These are phyloP conservation scores for Phialocephala subalpina DNA, from an alignment of 2,329 filamentous ascomycete genomes.

Conservation along the genomic window DNA sequence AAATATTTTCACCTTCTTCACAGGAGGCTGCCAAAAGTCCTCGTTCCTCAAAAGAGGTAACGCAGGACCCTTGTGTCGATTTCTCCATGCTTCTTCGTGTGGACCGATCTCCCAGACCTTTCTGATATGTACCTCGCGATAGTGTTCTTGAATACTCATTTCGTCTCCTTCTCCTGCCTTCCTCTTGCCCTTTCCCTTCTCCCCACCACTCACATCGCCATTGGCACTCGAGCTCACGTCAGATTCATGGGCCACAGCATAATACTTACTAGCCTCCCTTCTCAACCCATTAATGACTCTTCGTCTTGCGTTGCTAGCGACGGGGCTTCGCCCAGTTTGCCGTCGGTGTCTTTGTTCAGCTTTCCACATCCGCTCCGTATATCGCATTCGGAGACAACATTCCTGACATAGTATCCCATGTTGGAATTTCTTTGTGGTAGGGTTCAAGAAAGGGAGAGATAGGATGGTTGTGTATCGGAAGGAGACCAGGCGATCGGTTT, in stretches of 20 bases:
- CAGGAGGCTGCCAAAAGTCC: conserved; percentile 4
- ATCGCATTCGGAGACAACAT: conserved; percentile 24
- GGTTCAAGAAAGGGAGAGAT: conserved; percentile 18
- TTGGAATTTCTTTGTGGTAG: conserved; percentile 10
- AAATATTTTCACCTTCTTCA: not conserved
- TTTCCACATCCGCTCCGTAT: conserved; percentile 19
- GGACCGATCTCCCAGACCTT: not conserved
- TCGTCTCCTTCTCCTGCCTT: not conserved
- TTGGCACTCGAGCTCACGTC: too few species aligned
- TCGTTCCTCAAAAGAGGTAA: not conserved
- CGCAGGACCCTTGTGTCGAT: not conserved
- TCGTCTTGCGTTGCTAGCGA: conserved; percentile 10
- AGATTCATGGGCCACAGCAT: not conserved
- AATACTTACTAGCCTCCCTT: conserved; percentile 12
- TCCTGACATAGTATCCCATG: conserved; percentile 18
- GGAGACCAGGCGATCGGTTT: not conserved
- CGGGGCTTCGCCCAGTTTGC: not conserved
- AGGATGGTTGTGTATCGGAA: conserved; percentile 21
- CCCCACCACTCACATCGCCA: too few species aligned
- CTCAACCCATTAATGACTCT: conserved; percentile 14
- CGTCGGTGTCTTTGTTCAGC: conserved; percentile 11
- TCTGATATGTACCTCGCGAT: not conserved
- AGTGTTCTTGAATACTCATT: conserved; percentile 19
- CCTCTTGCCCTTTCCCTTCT: not conserved
- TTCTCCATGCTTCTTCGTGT: not conserved